phyloP scores from a whole-genome alignment of 129 eudicot genomes.

The Lactuca saligna region DNA sequence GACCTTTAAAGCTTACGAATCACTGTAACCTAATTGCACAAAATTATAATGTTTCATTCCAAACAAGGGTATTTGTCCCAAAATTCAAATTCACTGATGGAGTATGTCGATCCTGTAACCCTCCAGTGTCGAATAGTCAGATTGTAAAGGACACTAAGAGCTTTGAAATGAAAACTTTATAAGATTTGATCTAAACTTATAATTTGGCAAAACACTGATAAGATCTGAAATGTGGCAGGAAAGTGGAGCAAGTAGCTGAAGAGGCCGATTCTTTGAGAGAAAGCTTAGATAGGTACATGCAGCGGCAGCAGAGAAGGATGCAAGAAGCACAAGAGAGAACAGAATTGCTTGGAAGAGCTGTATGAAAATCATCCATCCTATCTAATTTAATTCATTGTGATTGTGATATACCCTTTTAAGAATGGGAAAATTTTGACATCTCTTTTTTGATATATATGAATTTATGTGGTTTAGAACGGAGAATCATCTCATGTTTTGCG shows the following conservation, averaged over 20 bases:
- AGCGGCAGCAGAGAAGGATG: conserved; percentile 66
- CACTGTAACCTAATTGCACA: conserved; percentile 4
- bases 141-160: conserved; percentile 6
- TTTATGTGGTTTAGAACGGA: conserved; percentile 54
- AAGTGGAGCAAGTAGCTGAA: conserved; percentile 92
- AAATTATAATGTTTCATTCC: conserved; percentile 1
- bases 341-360: conserved; percentile 93
- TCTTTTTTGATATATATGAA: not conserved
- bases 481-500: conserved; percentile 89
- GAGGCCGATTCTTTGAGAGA: conserved; percentile 91
- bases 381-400: not conserved
- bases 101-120: not conserved
- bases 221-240: conserved; percentile 47
- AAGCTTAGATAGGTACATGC: conserved; percentile 71
- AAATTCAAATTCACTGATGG: conserved; percentile 1
- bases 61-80: not conserved
- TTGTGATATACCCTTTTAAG: conserved; percentile 2
- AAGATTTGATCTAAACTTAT: not conserved
- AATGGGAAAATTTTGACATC: not conserved
- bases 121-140: not conserved
- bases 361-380: conserved; percentile 34
- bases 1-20: not conserved
- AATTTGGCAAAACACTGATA: conserved; percentile 12
- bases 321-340: conserved; percentile 95
- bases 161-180: conserved; percentile 11